These are phyloP conservation scores for Cynanchum wilfordii DNA, from an alignment of 257 asterid species.

Conservation along the genomic window DNA sequence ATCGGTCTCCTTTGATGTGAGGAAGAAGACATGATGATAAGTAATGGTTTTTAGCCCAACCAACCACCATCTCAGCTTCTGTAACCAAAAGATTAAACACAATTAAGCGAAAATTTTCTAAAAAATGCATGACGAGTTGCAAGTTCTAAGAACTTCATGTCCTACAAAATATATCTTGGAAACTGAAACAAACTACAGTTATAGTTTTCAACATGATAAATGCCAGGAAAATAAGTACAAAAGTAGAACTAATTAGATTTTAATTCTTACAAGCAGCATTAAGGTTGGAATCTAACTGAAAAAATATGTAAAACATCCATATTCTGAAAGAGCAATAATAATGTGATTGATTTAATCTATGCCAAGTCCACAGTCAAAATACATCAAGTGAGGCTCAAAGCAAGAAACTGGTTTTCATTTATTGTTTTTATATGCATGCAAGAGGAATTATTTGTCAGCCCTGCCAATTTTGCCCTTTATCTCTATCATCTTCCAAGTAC, in stretches of 20 bases:
- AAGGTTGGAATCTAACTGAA: neutral
- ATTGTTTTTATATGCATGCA: neutral
- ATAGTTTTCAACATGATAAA: too few relatives aligned
- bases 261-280: neutral
- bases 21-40: slow-evolving; percentile 69
- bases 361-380: neutral
- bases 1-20: slow-evolving; percentile 62
- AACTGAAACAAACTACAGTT: neutral
- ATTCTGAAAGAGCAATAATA: neutral
- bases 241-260: neutral
- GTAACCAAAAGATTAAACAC: slow-evolving; percentile 22
- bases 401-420: neutral
- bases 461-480: neutral
- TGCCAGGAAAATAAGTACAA: too few relatives aligned
- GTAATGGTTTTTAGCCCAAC: slow-evolving; percentile 96
- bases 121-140: slow-evolving; percentile 1
- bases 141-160: neutral
- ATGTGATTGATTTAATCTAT: neutral
- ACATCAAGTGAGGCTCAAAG: neutral
- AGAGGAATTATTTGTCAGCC: neutral
- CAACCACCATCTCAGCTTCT: slow-evolving; percentile 91
- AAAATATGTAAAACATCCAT: neutral
- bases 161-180: neutral
- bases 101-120: slow-evolving; percentile 3
- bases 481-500: neutral